Base-by-base conservation (phyloP, 495 filamentous ascomycete species). In the Aspergillus sparsus region DNA sequence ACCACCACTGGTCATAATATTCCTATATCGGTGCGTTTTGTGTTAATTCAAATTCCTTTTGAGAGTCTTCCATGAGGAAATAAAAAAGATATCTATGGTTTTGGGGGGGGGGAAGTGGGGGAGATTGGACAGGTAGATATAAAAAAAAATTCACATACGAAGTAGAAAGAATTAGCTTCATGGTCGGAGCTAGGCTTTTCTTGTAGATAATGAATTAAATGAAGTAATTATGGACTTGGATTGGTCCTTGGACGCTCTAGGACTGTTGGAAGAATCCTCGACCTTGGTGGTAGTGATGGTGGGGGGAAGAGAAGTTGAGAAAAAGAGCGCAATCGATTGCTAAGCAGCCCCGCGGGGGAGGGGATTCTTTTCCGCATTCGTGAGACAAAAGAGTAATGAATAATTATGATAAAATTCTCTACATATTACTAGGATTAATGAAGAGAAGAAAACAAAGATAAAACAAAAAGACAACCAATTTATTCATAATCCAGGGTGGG, bases 91-190 rank as follows among this genome's bases (percentile, higher is more conserved):
- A 27, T 27, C 21, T 27, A 27, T 50, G 35, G 34, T 62, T 50
- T 7, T 13, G 37, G 12, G 21, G 10, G 41, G 6, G 13, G 49
- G 36, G 60, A 58, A 56, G 41, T 58, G 57, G 50, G 37, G 42
- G 50, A 21, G 15, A 15, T 47, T 47, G 44, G 15, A 42, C 39
- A 44, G 42, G 10, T 36, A 46, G 18, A 32, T 54, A 21, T 41
- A n/a, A 41, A 16, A 7, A 18, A 3, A 18, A 7, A 36, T 53
- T 13, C 42, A 68, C 85, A 71, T 80, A 93, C 90, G 90, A 92
- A 49, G 92, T 96, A 36, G 91, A 95, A 57, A 97, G 85, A 46
- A 96, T 86, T 74, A 97, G 80, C 79, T 90, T 90, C 78, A 87
- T 90, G 53, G 60, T 71, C 57, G 37, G 62, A 42, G 54, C 58